Conservation (phyloP, 495 filamentous ascomycete genomes). For the Aspergillus olivimuriae region DNA sequence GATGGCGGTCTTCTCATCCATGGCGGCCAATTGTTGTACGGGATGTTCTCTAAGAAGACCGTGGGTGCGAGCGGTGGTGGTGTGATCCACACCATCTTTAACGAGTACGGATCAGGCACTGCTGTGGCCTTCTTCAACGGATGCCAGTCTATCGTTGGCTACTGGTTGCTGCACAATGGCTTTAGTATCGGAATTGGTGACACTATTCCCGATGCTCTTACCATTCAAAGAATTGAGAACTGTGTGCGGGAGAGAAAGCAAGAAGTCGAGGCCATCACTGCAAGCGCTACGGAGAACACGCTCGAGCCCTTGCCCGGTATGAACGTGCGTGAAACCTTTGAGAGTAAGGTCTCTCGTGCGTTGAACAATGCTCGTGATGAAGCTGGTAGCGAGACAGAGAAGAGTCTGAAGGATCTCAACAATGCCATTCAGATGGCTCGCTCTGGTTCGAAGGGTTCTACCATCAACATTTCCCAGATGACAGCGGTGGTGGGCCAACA, state of each 20-base stretch:
- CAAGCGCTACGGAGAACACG: conserved; percentile 70
- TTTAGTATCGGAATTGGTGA: conserved; percentile 99
- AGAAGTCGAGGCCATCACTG: conserved; percentile 68
- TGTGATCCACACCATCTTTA: conserved; percentile 93
- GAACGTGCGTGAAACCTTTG: conserved; percentile 97
- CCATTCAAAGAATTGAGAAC: conserved; percentile 74
- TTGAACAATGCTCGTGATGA: conserved; percentile 94
- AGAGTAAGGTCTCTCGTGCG: conserved; percentile 87
- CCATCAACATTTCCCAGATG: conserved; percentile 99
- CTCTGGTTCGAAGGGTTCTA: conserved; percentile 95
- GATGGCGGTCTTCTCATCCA: conserved; percentile 80
- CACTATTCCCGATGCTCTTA: conserved; percentile 81
- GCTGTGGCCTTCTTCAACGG: conserved; percentile 95
- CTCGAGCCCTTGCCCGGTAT: conserved; percentile 90
- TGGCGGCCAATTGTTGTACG: conserved; percentile 83
- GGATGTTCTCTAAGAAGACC: conserved; percentile 86
- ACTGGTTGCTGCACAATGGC: conserved; percentile 97
- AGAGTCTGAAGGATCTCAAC: conserved; percentile 90
- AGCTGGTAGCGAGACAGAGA: conserved; percentile 84
- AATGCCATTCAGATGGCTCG: conserved; percentile 93
- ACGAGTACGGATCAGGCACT: conserved; percentile 79
- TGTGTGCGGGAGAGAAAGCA: conserved; percentile 73
- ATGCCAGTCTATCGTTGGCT: conserved; percentile 84
- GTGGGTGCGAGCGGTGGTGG: conserved; percentile 81
- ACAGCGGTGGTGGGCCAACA: conserved; percentile 95